A percentile compares a stretch with the other conserved stretches of the same genome.
Evolutionary conservation across 495 filamentous ascomycete species (phyloP).

Genomic region (Annulohypoxylon bovei): DNA sequence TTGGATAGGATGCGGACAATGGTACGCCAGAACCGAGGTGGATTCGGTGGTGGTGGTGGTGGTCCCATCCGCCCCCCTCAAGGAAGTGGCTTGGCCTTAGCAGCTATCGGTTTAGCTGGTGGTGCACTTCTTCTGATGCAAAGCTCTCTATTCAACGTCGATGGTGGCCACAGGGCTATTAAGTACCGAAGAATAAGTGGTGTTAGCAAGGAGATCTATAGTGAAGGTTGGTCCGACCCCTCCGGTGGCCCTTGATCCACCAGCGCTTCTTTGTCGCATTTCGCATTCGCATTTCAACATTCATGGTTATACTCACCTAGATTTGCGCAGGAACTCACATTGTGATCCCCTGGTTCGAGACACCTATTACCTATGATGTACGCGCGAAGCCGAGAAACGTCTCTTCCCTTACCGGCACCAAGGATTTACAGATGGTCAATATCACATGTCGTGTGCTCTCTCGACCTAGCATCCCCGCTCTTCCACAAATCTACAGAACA

Average conservation of each 20-base stretch:
- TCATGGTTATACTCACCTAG: constrained; percentile 17
- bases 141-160: constrained; percentile 97
- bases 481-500: constrained; percentile 96
- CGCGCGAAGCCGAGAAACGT: constrained; percentile 97
- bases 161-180: constrained; percentile 98
- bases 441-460: constrained; percentile 99
- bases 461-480: constrained; percentile 82
- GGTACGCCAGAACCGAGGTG: constrained; percentile 46
- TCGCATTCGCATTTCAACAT: background rate
- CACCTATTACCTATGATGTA: constrained; percentile 95
- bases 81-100: constrained; percentile 46
- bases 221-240: constrained; percentile 74
- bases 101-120: constrained; percentile 63
- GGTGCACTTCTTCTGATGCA: constrained; percentile 73
- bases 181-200: constrained; percentile 95
- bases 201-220: constrained; percentile 96
- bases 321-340: constrained; percentile 81
- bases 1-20: constrained; percentile 46
- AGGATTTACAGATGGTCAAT: constrained; percentile 99
- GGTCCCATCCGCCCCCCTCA: constrained; percentile 37
- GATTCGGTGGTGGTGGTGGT: constrained; percentile 51
- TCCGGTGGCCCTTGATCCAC: background rate
- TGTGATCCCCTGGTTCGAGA: constrained; percentile 95
- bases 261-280: background rate
- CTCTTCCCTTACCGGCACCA: constrained; percentile 96